Base-by-base conservation (phyloP, 768 basidiomycete genomes). In the Psilocybe sp. region DNA sequence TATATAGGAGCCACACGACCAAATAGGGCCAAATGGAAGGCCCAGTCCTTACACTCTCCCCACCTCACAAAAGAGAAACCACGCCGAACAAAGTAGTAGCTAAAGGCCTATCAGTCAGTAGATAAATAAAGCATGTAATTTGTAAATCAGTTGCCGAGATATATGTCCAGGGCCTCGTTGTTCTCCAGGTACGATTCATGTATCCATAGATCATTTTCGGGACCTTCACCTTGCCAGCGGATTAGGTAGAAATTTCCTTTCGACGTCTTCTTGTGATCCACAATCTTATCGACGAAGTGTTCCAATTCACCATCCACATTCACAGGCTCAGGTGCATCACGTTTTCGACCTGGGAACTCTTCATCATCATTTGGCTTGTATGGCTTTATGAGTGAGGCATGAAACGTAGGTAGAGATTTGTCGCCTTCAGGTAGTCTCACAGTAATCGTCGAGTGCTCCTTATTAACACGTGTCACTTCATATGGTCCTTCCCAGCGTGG, bases 401-500 rank as follows among this genome's bases (percentile, higher is more conserved):
- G 71, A 57, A 75, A 77, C 0, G 54, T 62, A 0, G 64, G 67
- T 60, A 58, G 64, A 3, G 54, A 55, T 2, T 54, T 52, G 0
- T 49, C 53, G 12, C 46, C 48, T 33, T 61, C 59, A 0, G 72
- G 68, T 0, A 74, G 40, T 4, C 68, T 53, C 0, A 76, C 49
- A 0, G 51, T 66, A 49, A 68, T 68, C 2, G 53, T 58, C 0
- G 65, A 69, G 0, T 46, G 55, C 4, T 54, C 56, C 0, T 52
- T 48, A 18, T 56, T 10, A 3, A 54, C 45, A 0, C 43, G 31
- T 4, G 46, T 47, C 3, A 68, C 45, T 0, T 11, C 38, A 41
- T 60, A 67, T 3, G 57, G 62, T 37, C 70, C 62, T 45, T 76
- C 68, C 14, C 50, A 72, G 0, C 65, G 48, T 0, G 72, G 69